Percentiles rank a stretch among this genome's conserved stretches.
phyloP scores from a whole-genome alignment of 257 asterid genomes.

The Solanum ahanhuiri region DNA sequence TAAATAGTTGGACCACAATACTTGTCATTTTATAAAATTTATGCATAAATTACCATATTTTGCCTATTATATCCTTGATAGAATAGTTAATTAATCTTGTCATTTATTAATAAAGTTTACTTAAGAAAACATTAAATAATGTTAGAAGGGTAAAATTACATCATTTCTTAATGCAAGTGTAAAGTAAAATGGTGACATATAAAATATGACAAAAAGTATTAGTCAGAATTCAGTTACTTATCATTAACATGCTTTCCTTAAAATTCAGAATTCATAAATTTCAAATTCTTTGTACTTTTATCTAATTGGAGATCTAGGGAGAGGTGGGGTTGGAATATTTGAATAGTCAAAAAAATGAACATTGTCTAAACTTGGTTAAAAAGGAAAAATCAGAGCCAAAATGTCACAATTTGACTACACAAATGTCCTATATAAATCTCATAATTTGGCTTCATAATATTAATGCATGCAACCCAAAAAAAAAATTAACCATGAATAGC shows the following conservation, averaged over 20 bases:
- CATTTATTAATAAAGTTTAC: too few species aligned
- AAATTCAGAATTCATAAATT: neutral
- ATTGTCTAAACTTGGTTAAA: neutral
- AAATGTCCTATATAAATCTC: neutral
- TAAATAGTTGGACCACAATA: too few species aligned
- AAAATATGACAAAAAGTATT: too few species aligned
- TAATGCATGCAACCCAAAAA: neutral
- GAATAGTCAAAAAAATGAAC: neutral
- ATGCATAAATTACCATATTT: too few species aligned
- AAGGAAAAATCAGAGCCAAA: neutral
- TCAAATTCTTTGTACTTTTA: neutral
- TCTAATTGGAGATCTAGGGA: neutral
- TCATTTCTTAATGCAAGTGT: too few species aligned
- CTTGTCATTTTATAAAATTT: too few species aligned
- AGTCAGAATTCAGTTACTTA: rapidly evolving
- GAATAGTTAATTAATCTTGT: too few species aligned
- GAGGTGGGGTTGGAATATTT: neutral
- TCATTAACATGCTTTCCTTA: neutral
- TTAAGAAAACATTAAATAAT: too few species aligned
- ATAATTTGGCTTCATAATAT: neutral
- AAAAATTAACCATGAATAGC: neutral
- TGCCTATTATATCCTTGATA: too few species aligned
- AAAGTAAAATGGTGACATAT: too few species aligned
- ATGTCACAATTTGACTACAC: neutral
- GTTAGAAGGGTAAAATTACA: too few species aligned